A percentile compares a stretch with the other conserved stretches of the same genome.
These are phyloP conservation scores for Fusarium agapanthi DNA, from an alignment of 2,329 filamentous ascomycete species.

Conservation along the genomic window DNA sequence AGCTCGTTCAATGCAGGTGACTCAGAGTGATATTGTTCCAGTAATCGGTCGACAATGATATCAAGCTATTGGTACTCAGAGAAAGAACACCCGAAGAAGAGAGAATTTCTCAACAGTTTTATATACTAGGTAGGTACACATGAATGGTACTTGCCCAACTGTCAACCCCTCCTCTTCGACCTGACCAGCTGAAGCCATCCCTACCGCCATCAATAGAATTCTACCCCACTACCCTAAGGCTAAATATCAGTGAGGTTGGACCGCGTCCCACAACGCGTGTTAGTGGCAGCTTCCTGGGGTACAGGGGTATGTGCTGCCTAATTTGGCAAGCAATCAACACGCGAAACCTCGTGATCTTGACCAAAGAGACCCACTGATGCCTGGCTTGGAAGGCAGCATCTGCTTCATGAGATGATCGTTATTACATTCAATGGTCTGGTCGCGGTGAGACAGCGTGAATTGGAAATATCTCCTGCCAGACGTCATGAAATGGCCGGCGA, in stretches of 20 bases:
- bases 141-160: background rate
- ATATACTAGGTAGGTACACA: conserved; percentile 16
- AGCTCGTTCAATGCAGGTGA: background rate
- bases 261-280: conserved; percentile 24
- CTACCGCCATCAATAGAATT: background rate
- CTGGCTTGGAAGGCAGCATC: conserved; percentile 17
- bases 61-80: background rate
- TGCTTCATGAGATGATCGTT: background rate
- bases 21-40: background rate
- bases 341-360: conserved; percentile 39
- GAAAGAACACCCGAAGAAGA: background rate
- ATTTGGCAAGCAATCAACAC: conserved; percentile 18
- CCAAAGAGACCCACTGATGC: conserved; percentile 30
- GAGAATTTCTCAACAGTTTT: conserved; percentile 22
- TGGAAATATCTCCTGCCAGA: background rate
- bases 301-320: conserved; percentile 39
- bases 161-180: background rate
- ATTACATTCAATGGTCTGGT: conserved; percentile 17
- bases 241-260: conserved; percentile 15
- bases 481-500: conserved; percentile 12
- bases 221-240: conserved; percentile 11
- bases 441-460: conserved; percentile 31
- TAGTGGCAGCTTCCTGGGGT: background rate
- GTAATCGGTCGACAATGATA: background rate
- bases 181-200: conserved; percentile 27